Evolutionary conservation across 352 stramenopile species (phyloP).

Genomic region (Globisporangium irregulare): DNA sequence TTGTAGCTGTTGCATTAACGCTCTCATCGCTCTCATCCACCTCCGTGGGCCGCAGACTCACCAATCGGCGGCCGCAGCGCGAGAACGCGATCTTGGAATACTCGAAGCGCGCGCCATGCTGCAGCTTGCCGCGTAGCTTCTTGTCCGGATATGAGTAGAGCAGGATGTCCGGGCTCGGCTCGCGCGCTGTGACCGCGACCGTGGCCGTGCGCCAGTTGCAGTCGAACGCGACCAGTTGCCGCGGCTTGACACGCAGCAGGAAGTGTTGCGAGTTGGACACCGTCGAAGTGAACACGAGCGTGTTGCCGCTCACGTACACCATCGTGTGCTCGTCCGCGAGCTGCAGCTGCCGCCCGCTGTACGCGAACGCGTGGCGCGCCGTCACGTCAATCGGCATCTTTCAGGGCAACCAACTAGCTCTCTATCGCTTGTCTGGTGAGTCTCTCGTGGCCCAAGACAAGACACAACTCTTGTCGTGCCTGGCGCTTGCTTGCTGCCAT

Average conservation of each 20-base stretch:
- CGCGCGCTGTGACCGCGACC: constrained; percentile 52
- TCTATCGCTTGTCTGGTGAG: neutral
- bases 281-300: constrained; percentile 68
- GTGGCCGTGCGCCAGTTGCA: constrained; percentile 52
- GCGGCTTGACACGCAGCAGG: constrained; percentile 43
- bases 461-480: neutral
- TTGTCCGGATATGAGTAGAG: constrained; percentile 80
- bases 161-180: constrained; percentile 51
- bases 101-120: constrained; percentile 40
- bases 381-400: constrained; percentile 56
- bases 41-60: constrained; percentile 42
- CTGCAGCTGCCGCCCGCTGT: constrained; percentile 47
- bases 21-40: constrained; percentile 15
- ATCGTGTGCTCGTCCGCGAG: constrained; percentile 72
- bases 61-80: constrained; percentile 51
- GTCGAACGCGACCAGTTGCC: constrained; percentile 63
- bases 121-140: constrained; percentile 58
- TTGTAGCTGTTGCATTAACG: neutral
- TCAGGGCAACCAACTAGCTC: neutral
- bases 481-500: neutral
- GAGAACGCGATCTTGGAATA: constrained; percentile 71
- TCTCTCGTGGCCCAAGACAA: neutral
- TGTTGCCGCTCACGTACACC: constrained; percentile 55
- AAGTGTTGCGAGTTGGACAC: constrained; percentile 63
- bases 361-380: constrained; percentile 63